Evolutionary conservation across 2,329 filamentous ascomycete genomes (phyloP).

Genomic region (Verticillium longisporum): DNA sequence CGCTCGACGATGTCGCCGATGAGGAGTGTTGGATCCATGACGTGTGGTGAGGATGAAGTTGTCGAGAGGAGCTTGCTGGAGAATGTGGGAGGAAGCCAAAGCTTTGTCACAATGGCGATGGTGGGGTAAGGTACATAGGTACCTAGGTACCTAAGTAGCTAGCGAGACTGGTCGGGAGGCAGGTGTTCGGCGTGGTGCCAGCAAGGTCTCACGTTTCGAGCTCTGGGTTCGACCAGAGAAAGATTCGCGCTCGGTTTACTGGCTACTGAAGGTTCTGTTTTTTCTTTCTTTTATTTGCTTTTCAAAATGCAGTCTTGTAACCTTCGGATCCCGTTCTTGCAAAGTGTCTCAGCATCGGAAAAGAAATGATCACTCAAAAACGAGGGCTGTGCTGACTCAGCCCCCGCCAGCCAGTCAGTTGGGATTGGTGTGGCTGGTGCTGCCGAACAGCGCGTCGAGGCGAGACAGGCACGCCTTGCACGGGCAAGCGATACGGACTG

Average conservation of each 20-base stretch:
- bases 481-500: background rate
- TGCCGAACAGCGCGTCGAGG: background rate
- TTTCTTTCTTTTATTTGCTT: background rate
- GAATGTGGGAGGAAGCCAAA: background rate
- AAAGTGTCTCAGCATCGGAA: background rate
- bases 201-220: background rate
- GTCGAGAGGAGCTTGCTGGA: background rate
- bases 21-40: constrained; percentile 39
- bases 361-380: background rate
- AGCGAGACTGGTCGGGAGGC: background rate
- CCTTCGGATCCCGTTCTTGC: too few relatives aligned
- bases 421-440: background rate
- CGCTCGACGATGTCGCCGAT: constrained; percentile 78
- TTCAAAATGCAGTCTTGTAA: background rate
- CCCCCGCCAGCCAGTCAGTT: background rate
- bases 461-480: background rate
- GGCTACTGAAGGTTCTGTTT: background rate
- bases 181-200: background rate
- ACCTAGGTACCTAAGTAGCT: background rate
- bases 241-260: background rate
- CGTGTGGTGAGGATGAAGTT: background rate
- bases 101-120: background rate
- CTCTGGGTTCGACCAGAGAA: background rate
- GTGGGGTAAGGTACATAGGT: background rate
- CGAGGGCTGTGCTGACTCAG: background rate